Evolutionary conservation across 768 basidiomycete genomes (phyloP).

Genomic region (Chalciporus pseudorubinellus): DNA sequence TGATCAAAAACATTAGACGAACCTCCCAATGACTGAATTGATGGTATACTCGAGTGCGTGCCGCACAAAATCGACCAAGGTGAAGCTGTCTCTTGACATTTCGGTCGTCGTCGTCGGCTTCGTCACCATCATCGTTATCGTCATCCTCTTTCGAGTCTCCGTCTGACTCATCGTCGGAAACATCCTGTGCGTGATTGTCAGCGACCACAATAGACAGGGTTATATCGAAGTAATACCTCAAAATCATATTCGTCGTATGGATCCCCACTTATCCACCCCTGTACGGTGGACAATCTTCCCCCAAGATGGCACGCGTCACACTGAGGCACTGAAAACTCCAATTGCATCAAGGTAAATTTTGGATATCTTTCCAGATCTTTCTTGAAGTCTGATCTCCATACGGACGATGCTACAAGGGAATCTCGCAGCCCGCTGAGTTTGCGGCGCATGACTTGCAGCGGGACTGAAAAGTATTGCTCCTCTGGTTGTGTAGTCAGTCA

Average conservation of each 20-base stretch:
- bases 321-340: conserved; percentile 56
- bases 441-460: conserved; percentile 63
- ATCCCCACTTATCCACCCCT: conserved; percentile 60
- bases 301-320: conserved; percentile 87
- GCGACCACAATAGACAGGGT: neutral
- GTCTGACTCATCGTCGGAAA: conserved; percentile 23
- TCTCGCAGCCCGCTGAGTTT: conserved; percentile 70
- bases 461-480: conserved; percentile 72
- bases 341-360: conserved; percentile 47
- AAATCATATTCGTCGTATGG: conserved; percentile 75
- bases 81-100: conserved; percentile 43
- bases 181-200: conserved; percentile 12
- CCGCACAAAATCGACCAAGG: conserved; percentile 80
- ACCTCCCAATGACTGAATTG: conserved; percentile 85
- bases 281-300: conserved; percentile 60
- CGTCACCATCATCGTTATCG: conserved; percentile 7
- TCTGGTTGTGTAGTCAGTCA: conserved; percentile 28
- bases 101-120: conserved; percentile 12
- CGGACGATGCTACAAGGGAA: conserved; percentile 78
- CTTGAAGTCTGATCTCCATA: conserved; percentile 76
- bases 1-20: conserved; percentile 17
- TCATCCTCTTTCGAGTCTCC: conserved; percentile 27
- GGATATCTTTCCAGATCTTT: conserved; percentile 65
- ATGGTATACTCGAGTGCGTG: conserved; percentile 65
- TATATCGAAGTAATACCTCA: conserved; percentile 40